phyloP scores from a whole-genome alignment of 2,329 filamentous ascomycete species.

The Decorospora gaudefroyi region DNA sequence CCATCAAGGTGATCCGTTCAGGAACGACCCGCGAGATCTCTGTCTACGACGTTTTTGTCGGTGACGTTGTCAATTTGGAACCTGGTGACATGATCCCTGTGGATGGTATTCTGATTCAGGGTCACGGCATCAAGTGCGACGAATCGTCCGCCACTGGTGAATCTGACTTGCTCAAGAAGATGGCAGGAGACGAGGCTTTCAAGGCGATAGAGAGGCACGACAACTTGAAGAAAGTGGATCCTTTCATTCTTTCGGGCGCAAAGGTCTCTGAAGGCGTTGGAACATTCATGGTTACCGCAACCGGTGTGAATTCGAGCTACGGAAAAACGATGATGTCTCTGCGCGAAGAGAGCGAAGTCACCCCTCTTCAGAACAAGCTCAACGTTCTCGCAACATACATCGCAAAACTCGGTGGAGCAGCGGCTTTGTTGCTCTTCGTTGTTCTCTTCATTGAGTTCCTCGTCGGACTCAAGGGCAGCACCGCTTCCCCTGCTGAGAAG shows the following conservation, averaged over 20 bases:
- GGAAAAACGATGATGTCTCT: constrained; percentile 80
- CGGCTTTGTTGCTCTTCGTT: constrained; percentile 78
- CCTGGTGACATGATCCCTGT: constrained; percentile 72
- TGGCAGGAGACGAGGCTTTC: constrained; percentile 67
- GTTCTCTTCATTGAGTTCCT: constrained; percentile 86
- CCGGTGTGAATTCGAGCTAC: constrained; percentile 73
- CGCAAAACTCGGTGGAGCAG: constrained; percentile 75
- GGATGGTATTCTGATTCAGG: constrained; percentile 70
- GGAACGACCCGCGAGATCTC: constrained; percentile 69
- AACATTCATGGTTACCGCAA: constrained; percentile 74
- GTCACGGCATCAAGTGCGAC: constrained; percentile 70
- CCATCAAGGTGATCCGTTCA: constrained; percentile 76
- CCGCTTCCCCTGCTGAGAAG: constrained; percentile 67
- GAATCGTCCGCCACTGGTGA: constrained; percentile 76
- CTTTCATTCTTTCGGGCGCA: constrained; percentile 85
- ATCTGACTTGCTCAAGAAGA: constrained; percentile 73
- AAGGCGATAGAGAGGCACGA: constrained; percentile 66
- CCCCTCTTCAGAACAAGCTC: constrained; percentile 76
- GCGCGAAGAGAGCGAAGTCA: constrained; percentile 75
- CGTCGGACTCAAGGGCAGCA: constrained; percentile 63
- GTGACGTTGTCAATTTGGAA: constrained; percentile 71
- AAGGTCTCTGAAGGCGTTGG: constrained; percentile 78
- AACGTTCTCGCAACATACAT: constrained; percentile 80
- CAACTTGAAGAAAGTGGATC: constrained; percentile 69
- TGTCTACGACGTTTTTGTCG: constrained; percentile 69